Conservation (phyloP, 495 filamentous ascomycete species). For the Clohesyomyces aquaticus region DNA sequence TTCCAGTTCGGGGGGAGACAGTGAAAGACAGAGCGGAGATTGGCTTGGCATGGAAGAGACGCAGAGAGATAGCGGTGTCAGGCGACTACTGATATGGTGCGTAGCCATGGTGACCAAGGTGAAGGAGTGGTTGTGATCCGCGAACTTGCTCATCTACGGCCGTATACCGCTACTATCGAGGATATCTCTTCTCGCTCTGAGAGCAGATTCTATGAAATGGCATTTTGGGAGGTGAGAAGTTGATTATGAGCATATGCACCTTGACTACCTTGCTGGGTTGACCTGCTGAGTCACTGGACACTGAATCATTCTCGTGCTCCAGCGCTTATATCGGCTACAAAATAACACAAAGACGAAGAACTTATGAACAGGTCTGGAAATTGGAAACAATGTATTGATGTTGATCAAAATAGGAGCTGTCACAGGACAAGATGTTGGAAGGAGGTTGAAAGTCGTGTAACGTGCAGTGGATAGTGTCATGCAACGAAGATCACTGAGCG, state of each 20-base stretch:
- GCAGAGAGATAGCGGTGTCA: neutral
- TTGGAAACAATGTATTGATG: neutral
- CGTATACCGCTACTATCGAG: neutral
- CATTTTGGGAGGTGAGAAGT: neutral
- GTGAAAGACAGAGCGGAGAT: too few relatives aligned
- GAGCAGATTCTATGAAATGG: neutral
- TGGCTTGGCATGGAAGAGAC: too few relatives aligned
- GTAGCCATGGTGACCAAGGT: neutral
- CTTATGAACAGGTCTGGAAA: neutral
- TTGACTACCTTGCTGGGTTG: too few relatives aligned
- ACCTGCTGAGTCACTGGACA: too few relatives aligned
- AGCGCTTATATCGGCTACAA: too few relatives aligned
- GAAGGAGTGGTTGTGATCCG: neutral
- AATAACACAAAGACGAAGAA: too few relatives aligned
- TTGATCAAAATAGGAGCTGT: neutral
- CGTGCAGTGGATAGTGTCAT: neutral
- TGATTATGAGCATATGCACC: too few relatives aligned
- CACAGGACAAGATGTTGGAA: neutral
- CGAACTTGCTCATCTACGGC: neutral
- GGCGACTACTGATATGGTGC: neutral
- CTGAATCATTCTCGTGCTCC: too few relatives aligned
- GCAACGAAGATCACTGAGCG: neutral
- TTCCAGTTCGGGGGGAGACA: too few relatives aligned
- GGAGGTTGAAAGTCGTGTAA: neutral
- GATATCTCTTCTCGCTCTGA: neutral